Evolutionary conservation across 345 rosid genomes (phyloP).

Genomic region (Balakata baccata): DNA sequence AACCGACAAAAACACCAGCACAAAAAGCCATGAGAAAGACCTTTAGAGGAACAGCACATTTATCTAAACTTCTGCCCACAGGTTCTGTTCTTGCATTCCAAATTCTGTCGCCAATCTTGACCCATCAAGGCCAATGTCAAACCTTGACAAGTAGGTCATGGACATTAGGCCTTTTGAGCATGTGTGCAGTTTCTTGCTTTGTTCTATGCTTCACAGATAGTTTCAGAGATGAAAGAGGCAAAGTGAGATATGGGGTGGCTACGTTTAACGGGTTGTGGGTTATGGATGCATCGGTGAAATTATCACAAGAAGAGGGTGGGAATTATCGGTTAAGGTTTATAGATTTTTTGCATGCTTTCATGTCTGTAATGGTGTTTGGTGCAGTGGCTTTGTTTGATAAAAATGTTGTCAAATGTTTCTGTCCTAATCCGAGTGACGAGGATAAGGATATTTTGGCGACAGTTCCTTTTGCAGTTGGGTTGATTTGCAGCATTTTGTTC

Average conservation of each 20-base stretch:
- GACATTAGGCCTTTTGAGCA: slow-evolving; percentile 37
- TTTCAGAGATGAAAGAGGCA: slow-evolving; percentile 52
- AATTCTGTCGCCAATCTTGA: slow-evolving; percentile 56
- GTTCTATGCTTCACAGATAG: slow-evolving; percentile 62
- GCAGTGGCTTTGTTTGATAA: slow-evolving; percentile 61
- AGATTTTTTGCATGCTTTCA: slow-evolving; percentile 61
- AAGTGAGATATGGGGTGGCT: slow-evolving; percentile 70
- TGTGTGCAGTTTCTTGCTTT: slow-evolving; percentile 52
- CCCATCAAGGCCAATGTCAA: slow-evolving; percentile 63
- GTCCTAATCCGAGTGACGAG: slow-evolving; percentile 48
- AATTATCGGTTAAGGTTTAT: slow-evolving; percentile 44
- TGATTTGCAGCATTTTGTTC: slow-evolving; percentile 49
- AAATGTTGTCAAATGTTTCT: slow-evolving; percentile 57
- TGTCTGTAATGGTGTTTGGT: slow-evolving; percentile 52
- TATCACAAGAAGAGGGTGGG: slow-evolving; percentile 37
- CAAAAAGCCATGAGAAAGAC: slow-evolving; percentile 50
- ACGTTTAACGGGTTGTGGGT: slow-evolving; percentile 56
- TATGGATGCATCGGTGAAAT: slow-evolving; percentile 40
- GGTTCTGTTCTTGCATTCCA: slow-evolving; percentile 71
- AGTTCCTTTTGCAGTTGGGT: slow-evolving; percentile 49
- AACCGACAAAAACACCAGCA: slow-evolving; percentile 41
- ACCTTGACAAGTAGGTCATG: slow-evolving; percentile 37
- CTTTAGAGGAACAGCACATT: slow-evolving; percentile 56
- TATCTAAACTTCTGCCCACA: slow-evolving; percentile 65
- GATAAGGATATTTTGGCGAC: slow-evolving; percentile 36